Evolutionary conservation across 2,329 filamentous ascomycete genomes (phyloP).

Genomic region (Nemania bipapillata): DNA sequence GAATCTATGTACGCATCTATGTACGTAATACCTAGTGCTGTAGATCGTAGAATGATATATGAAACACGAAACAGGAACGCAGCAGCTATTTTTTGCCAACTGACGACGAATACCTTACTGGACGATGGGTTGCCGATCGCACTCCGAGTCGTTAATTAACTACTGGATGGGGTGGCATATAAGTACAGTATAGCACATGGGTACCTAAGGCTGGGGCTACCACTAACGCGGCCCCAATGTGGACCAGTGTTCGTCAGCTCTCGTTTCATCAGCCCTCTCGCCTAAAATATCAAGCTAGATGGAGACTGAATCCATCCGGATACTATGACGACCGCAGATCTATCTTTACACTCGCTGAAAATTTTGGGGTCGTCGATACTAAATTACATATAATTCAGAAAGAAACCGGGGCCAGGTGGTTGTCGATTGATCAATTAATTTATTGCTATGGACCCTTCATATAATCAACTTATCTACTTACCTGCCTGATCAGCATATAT

Average conservation of each 20-base stretch:
- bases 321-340: constrained; percentile 22
- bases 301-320: neutral
- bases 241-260: constrained; percentile 24
- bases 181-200: no score
- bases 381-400: neutral
- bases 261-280: constrained; percentile 27
- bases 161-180: neutral
- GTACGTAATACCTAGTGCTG: no score
- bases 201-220: no score
- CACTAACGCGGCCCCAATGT: neutral
- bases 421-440: neutral
- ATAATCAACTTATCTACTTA: neutral
- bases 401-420: neutral
- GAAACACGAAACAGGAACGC: neutral
- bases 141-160: neutral
- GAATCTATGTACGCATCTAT: no score
- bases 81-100: neutral
- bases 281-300: constrained; percentile 1
- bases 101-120: neutral
- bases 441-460: neutral
- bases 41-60: no score
- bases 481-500: neutral
- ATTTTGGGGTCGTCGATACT: neutral
- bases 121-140: neutral
- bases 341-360: neutral